Evolutionary conservation across 2,329 filamentous ascomycete genomes (phyloP), one percentile per base, ranked within the genome.

Genomic region (Talaromyces verruculosus): DNA sequence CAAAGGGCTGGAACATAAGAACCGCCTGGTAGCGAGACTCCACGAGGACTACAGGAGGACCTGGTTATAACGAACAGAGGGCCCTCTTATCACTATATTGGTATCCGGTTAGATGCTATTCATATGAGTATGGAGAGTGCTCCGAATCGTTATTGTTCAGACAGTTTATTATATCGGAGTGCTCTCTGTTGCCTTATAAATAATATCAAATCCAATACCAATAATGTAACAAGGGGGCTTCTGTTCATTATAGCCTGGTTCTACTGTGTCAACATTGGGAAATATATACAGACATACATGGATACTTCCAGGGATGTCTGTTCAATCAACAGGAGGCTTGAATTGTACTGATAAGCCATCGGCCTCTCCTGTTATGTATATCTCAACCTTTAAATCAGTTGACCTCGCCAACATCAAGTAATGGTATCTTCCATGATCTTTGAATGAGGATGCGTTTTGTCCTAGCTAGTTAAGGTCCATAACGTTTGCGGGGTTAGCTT

Each of bases 1-100:
- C 33, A 19, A 61, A 61, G 37, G 58, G 64, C 3, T 61, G 64
- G 64, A 59, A 33, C 6, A 7, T 55, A 22, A 60, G 47, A 30
- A n/a, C 8, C 25, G 22, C 61, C n/a, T 63, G 61, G 61, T 63
- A 55, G 37, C 17, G 28, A 49, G 8, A 33, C 19, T 39, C 2
- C 19, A 3, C 10, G 19, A 37, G 35, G 17, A 22, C 19, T 2
- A 13, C 43, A 47, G 25, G 25, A 25, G 2, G 25, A 25, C 3
- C 25, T 25, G 25, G 25, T 25, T 25, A 25, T 25, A 33, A 33
- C 30, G 30, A 33, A 33, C 5, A 33, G 30, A 33, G 8, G 30
- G 6, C 30, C 5, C 30, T 33, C 30, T 25, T 33, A 33, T 33
- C 30, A 33, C 30, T 7, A 33, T 7, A 33, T 33, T 33, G 30